Evolutionary conservation across 192 early-diverging fungal genomes (phyloP).

Genomic region (Backusella luteola): DNA sequence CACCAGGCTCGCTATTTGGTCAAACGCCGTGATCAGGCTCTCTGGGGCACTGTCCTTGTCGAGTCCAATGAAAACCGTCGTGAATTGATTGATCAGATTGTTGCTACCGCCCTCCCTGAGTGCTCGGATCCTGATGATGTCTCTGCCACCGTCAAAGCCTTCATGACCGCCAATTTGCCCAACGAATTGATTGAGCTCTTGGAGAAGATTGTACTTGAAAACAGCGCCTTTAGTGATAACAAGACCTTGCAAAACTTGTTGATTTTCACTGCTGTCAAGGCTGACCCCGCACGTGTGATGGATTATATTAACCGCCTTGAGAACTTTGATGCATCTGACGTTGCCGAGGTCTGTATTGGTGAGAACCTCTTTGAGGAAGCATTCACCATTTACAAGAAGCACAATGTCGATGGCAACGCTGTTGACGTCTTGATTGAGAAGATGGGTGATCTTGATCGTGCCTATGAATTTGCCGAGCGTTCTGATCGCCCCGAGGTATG

Average conservation of each 20-base stretch:
- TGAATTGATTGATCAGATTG: slow-evolving; percentile 91
- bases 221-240: slow-evolving; percentile 92
- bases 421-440: slow-evolving; percentile 92
- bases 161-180: slow-evolving; percentile 95
- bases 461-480: slow-evolving; percentile 93
- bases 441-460: slow-evolving; percentile 91
- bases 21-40: slow-evolving; percentile 74
- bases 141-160: slow-evolving; percentile 95
- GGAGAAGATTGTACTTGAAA: slow-evolving; percentile 95
- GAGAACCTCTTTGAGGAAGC: slow-evolving; percentile 93
- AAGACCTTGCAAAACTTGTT: slow-evolving; percentile 96
- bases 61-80: slow-evolving; percentile 81
- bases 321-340: slow-evolving; percentile 97
- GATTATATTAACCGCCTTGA: slow-evolving; percentile 93
- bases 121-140: slow-evolving; percentile 97
- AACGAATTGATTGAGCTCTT: slow-evolving; percentile 96
- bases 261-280: slow-evolving; percentile 96
- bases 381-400: slow-evolving; percentile 94
- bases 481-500: slow-evolving; percentile 91
- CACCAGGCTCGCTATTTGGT: slow-evolving; percentile 98
- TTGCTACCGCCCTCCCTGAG: slow-evolving; percentile 90
- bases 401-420: slow-evolving; percentile 84
- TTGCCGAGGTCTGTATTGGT: slow-evolving; percentile 93
- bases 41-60: slow-evolving; percentile 86
- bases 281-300: slow-evolving; percentile 90